These are phyloP conservation scores for Ploettnerulaceae sp. DNA, from an alignment of 2,329 filamentous ascomycete species.

Conservation along the genomic window DNA sequence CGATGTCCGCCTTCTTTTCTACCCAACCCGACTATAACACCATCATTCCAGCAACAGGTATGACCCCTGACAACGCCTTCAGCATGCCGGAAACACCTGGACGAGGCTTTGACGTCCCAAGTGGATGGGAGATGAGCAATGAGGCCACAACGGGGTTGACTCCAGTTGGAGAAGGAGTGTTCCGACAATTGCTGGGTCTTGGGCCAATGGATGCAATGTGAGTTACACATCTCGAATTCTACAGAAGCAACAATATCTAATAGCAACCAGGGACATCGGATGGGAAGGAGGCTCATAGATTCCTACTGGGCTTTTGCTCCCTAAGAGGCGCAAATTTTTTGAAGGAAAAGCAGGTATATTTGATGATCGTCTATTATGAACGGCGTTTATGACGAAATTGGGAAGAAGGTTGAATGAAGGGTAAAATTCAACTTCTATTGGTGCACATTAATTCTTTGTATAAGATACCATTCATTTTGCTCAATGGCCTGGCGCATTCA, in stretches of 20 bases:
- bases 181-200: constrained; percentile 54
- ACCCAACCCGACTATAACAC: constrained; percentile 21
- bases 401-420: background rate
- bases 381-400: constrained; percentile 5
- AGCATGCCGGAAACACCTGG: constrained; percentile 37
- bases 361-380: background rate
- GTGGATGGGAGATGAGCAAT: constrained; percentile 39
- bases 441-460: constrained; percentile 8
- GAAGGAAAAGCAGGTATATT: background rate
- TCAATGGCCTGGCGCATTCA: constrained; percentile 2
- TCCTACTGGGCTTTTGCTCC: background rate
- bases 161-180: constrained; percentile 52
- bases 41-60: constrained; percentile 18
- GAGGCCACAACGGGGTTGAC: constrained; percentile 44
- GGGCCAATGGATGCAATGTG: constrained; percentile 58
- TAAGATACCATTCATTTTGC: constrained; percentile 21
- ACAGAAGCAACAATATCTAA: background rate
- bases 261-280: constrained; percentile 26
- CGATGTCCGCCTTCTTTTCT: constrained; percentile 32
- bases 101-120: constrained; percentile 40
- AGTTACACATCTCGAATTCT: constrained; percentile 11
- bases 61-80: constrained; percentile 35
- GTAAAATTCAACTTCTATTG: background rate
- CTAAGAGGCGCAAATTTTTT: background rate
- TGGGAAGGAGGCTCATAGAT: constrained; percentile 25